Evolutionary conservation across 331 rosid species (phyloP).

Genomic region (Rosa hybrid): DNA sequence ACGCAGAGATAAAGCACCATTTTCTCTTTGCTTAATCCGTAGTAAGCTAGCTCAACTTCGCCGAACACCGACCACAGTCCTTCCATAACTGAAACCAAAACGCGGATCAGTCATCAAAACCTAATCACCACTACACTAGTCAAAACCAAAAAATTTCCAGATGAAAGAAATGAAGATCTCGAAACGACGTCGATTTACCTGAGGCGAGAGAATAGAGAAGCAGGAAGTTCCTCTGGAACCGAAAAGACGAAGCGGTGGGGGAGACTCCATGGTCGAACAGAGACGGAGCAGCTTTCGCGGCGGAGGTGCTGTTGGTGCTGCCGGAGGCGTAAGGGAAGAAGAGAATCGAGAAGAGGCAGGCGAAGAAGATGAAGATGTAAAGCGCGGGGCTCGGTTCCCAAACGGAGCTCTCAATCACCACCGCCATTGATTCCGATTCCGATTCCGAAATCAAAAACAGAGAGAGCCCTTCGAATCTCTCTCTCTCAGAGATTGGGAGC

Average conservation of each 20-base stretch:
- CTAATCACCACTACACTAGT: not conserved
- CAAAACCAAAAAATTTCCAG: too few relatives aligned
- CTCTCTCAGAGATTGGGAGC: not conserved
- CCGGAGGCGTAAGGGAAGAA: conserved; percentile 53
- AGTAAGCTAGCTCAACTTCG: conserved; percentile 66
- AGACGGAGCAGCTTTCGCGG: conserved; percentile 45
- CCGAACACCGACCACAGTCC: conserved; percentile 78
- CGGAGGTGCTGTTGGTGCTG: conserved; percentile 8
- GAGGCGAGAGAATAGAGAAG: conserved; percentile 74
- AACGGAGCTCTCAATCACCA: conserved; percentile 74
- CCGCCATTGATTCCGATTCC: conserved; percentile 50
- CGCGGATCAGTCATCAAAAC: conserved; percentile 29
- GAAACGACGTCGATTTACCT: conserved; percentile 40
- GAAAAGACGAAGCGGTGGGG: conserved; percentile 50
- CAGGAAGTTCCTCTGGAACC: conserved; percentile 74
- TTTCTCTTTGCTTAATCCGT: conserved; percentile 61
- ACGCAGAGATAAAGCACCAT: conserved; percentile 58
- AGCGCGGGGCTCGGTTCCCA: conserved; percentile 78
- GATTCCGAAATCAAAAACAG: not conserved
- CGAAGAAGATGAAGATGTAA: conserved; percentile 58
- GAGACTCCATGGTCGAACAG: conserved; percentile 76
- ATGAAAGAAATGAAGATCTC: not conserved
- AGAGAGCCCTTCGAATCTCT: not conserved
- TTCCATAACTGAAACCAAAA: conserved; percentile 63
- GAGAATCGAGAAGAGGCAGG: conserved; percentile 61